These are phyloP conservation scores for Pleurotus ostreatus DNA, from an alignment of 768 basidiomycete genomes.

Conservation along the genomic window DNA sequence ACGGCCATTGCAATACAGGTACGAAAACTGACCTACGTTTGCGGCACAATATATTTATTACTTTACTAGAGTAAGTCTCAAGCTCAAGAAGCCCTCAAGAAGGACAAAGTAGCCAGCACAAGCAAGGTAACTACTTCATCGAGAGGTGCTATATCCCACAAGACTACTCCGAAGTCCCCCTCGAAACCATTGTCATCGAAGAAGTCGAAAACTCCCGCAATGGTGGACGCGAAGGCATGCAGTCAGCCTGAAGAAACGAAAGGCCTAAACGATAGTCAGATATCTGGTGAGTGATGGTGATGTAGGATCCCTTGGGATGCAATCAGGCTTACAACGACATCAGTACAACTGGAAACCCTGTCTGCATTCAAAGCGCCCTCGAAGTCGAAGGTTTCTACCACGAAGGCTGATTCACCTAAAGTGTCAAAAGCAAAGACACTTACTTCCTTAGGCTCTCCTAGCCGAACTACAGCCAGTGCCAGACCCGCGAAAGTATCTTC, in stretches of 20 bases:
- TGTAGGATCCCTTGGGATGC: neutral
- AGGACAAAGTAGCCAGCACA: neutral
- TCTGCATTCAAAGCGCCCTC: neutral
- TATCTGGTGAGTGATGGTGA: neutral
- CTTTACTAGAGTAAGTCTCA: constrained; percentile 19
- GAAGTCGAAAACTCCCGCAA: neutral
- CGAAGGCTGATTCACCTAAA: neutral
- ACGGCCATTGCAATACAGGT: constrained; percentile 59
- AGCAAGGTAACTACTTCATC: neutral
- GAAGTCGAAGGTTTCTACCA: neutral
- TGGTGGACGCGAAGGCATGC: neutral
- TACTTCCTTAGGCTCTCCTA: neutral
- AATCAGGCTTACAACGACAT: too few species aligned
- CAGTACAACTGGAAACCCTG: neutral
- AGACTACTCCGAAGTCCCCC: neutral
- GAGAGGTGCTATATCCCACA: neutral
- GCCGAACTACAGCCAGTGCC: neutral
- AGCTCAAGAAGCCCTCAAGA: neutral
- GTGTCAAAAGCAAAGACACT: neutral
- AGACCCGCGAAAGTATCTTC: neutral
- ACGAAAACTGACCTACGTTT: neutral
- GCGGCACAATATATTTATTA: neutral
- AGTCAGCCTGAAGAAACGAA: neutral
- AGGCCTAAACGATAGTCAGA: constrained; percentile 1
- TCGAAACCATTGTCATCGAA: neutral